These are phyloP conservation scores for Candida sojae DNA, from an alignment of 1,139 yeast species.

Conservation along the genomic window DNA sequence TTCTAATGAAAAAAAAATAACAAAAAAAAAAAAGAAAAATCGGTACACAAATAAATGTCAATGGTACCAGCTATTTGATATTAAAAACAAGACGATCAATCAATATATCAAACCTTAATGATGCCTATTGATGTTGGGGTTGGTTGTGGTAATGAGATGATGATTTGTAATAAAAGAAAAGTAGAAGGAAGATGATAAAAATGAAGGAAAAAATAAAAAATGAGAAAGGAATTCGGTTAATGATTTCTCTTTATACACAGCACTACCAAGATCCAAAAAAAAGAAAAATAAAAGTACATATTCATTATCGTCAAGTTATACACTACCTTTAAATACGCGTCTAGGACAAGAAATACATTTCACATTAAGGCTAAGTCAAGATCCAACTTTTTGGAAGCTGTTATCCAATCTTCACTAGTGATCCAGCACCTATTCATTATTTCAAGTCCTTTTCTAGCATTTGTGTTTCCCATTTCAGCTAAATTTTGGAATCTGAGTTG, in stretches of 20 bases:
- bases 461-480: constrained; percentile 46
- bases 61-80: background rate
- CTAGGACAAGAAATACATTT: background rate
- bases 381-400: constrained; percentile 44
- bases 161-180: background rate
- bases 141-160: background rate
- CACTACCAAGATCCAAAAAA: background rate
- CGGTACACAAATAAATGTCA: background rate
- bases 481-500: constrained; percentile 38
- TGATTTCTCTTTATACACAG: background rate
- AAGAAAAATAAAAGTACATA: background rate
- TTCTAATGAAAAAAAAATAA: background rate
- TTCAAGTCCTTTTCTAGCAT: constrained; percentile 49
- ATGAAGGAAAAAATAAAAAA: background rate
- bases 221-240: background rate
- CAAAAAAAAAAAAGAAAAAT: background rate
- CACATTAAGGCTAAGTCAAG: constrained; percentile 51
- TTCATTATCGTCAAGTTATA: no score
- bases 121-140: background rate
- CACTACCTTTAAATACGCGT: background rate
- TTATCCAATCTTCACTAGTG: constrained; percentile 58
- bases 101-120: background rate
- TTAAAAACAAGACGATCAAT: background rate
- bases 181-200: background rate
- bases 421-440: constrained; percentile 61